phyloP scores from a whole-genome alignment of 140 eudicot genomes.

The Cichorium intybus region DNA sequence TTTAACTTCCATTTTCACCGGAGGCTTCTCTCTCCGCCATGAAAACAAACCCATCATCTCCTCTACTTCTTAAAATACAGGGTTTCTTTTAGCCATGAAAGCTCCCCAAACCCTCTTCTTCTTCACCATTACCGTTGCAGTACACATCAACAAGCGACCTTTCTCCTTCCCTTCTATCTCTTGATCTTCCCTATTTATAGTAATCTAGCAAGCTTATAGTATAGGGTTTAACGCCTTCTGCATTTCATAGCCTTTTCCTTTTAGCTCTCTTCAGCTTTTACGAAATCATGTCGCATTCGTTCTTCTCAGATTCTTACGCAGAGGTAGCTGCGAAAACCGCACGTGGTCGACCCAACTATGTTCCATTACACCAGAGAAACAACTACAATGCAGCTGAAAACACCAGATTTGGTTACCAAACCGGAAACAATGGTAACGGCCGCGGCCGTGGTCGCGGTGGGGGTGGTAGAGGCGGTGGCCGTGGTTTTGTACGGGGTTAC shows the following conservation, averaged over 20 bases:
- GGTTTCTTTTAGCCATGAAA: background rate
- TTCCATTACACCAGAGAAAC: conserved; percentile 41
- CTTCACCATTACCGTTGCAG: background rate
- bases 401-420: background rate
- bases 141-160: background rate
- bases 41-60: conserved; percentile 19
- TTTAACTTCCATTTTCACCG: conserved; percentile 21
- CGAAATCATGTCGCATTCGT: conserved; percentile 27
- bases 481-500: background rate
- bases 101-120: background rate
- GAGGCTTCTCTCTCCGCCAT: conserved; percentile 12
- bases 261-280: background rate
- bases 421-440: background rate
- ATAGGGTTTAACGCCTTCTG: background rate
- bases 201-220: background rate
- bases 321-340: background rate
- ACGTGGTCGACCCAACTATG: conserved; percentile 37
- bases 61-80: conserved; percentile 3
- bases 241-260: background rate
- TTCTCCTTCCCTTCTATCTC: background rate
- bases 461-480: conserved; percentile 9
- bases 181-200: background rate
- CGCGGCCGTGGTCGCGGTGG: conserved; percentile 4
- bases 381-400: background rate
- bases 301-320: conserved; percentile 15